Evolutionary conservation across 169 alveolate genomes (phyloP), one percentile per base, ranked within the genome.

Genomic region (Theileria luwenshuni): DNA sequence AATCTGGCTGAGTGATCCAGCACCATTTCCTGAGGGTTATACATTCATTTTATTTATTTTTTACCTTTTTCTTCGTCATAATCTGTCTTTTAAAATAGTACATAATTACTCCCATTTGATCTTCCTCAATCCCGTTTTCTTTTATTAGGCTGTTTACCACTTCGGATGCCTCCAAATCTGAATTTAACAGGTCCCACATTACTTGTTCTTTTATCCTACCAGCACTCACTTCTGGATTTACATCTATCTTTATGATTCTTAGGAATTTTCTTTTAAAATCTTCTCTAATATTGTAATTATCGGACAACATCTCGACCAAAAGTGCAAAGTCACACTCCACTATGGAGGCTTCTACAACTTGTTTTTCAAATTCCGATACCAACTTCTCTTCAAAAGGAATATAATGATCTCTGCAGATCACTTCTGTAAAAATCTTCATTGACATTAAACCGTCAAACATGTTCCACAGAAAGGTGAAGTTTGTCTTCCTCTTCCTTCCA

Each of bases 301-400:
- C 21, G 10, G 67, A 1, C 32, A 67, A 28, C 61, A 32, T 35
- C 32, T 67, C 75, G 17, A 67, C 72, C 7, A 67, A 2, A n/a
- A 67, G 17, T 12, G 75, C 75, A 32, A 67, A 67, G 52, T 67
- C 75, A 17, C 54, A 49, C 52, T 67, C 75, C 12, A 67, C 45
- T 15, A 67, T 67, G 3, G 52, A 67, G 2, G 75, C 75, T n/a
- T 67, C 75, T 17, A 49, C 25, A 19, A 67, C 27, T 67, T 67
- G 75, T 48, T 19, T 67, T 23, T 51, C 52, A 67, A 67, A 35
- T n/a, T 67, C 75, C 2, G 25, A 25, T 8, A 47, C 17, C 47
- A 67, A 2, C n/a, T 32, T 33, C 51, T 23, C 27, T 21, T 67
- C 72, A 51, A 21, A 67, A 5, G 75, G 68, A 1, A 67, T 35